These are phyloP conservation scores for Dissoconium aciculare DNA, from an alignment of 2,329 filamentous ascomycete species.

Conservation along the genomic window DNA sequence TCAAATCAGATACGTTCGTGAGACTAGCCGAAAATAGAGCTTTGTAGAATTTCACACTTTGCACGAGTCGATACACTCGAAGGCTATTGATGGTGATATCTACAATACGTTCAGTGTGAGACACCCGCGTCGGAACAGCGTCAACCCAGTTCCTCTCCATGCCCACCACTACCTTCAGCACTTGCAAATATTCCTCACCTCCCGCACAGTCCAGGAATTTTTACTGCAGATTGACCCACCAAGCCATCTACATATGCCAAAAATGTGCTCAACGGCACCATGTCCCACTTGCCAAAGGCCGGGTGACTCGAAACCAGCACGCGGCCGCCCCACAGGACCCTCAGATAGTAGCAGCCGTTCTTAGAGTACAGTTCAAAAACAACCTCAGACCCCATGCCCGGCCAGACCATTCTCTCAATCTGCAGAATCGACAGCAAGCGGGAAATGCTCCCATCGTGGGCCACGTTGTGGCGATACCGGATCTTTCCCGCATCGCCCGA, in stretches of 20 bases:
- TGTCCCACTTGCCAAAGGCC: conserved; percentile 50
- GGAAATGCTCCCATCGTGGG: conserved; percentile 62
- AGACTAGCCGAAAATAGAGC: no score
- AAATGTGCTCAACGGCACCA: conserved; percentile 52
- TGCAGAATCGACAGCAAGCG: conserved; percentile 56
- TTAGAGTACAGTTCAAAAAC: conserved; percentile 58
- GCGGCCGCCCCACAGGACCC: conserved; percentile 57
- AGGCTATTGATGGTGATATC: background rate
- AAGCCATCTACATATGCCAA: conserved; percentile 58
- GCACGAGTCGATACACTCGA: no score
- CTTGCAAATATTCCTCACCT: conserved; percentile 1
- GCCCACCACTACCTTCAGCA: conserved; percentile 1
- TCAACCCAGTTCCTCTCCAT: no score
- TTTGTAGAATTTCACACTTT: no score
- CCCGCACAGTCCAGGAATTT: conserved; percentile 27
- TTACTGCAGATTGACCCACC: conserved; percentile 39
- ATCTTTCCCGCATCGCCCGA: conserved; percentile 16
- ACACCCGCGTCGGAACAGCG: no score
- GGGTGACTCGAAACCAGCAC: conserved; percentile 54
- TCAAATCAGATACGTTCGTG: no score
- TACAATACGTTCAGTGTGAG: conserved; percentile 3
- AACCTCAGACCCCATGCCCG: conserved; percentile 66
- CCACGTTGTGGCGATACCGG: conserved; percentile 60
- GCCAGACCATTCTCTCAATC: conserved; percentile 65
- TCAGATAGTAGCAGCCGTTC: conserved; percentile 35